A percentile compares a stretch with the other conserved stretches of the same genome.
Conservation (phyloP, 2,329 filamentous ascomycete genomes). For the Helminthosporium solani region DNA sequence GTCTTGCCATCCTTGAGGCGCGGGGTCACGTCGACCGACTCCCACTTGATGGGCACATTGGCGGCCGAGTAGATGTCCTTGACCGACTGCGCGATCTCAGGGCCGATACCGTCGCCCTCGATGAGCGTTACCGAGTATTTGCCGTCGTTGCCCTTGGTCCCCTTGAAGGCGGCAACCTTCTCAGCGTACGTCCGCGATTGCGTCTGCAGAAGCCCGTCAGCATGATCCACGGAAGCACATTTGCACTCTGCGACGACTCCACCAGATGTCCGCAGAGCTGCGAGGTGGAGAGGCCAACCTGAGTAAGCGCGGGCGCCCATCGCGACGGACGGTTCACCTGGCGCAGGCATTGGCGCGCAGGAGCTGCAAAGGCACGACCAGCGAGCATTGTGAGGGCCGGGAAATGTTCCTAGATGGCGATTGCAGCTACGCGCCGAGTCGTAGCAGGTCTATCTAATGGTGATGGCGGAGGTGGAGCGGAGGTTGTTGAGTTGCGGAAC, state of each 20-base stretch:
- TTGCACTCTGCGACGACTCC: neutral
- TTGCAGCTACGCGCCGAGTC: constrained; percentile 36
- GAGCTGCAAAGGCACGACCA: constrained; percentile 73
- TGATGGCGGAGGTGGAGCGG: constrained; percentile 18
- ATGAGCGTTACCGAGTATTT: constrained; percentile 96
- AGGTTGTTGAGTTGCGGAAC: constrained; percentile 18
- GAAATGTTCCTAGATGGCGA: constrained; percentile 25
- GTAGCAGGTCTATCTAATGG: constrained; percentile 27
- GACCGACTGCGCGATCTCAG: constrained; percentile 95
- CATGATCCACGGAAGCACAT: neutral
- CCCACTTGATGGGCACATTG: constrained; percentile 95
- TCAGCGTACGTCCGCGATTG: constrained; percentile 10
- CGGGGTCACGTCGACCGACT: constrained; percentile 93
- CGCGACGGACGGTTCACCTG: constrained; percentile 54
- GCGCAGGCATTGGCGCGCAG: constrained; percentile 77
- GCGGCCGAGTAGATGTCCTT: constrained; percentile 98
- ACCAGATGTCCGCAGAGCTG: neutral
- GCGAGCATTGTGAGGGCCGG: constrained; percentile 70
- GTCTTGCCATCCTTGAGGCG: constrained; percentile 94
- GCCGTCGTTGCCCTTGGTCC: constrained; percentile 84
- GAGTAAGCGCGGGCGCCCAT: constrained; percentile 52
- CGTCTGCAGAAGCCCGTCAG: neutral
- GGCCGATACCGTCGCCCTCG: constrained; percentile 98
- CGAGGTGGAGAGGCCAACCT: constrained; percentile 53
- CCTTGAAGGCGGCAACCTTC: constrained; percentile 86